Evolutionary conservation across 768 basidiomycete genomes (phyloP), one percentile per base, ranked within the genome.

Genomic region (Tulasnella calospora): DNA sequence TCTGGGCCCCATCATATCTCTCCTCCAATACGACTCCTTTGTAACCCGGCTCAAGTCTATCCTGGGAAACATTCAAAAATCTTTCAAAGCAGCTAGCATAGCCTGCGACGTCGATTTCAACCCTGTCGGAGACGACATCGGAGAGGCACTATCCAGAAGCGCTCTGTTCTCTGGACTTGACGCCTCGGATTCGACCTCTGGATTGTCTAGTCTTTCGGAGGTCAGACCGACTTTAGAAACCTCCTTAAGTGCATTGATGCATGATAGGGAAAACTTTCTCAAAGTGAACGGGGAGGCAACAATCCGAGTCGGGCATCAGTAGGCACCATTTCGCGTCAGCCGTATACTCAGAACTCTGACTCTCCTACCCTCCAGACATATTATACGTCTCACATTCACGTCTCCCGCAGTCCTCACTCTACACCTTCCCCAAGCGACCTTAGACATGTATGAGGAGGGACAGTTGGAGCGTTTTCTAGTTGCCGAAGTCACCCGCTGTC

Each of bases 21-120:
- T 94, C 40, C 84, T 95, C 57, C 94, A 94, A 83, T 95, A 95
- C 82, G 88, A 89, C 81, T 89, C 89, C 35, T 94, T 95, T 83
- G 92, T 91, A 82, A 83, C 86, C 79, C 87, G 90, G 79, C 86
- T 94, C 71, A 87, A 88, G 80, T 77, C 83, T 0, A 92, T 93
- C 84, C 83, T 95, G 44, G 83, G 85, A 55, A 88, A 86, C 86
- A 88, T 51, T 91, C 92, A 80, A 86, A 90, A 78, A 84, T 89
- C 35, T 87, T 93, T 10, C 92, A 91, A 10, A 92, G 93, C 82
- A 89, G 88, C 38, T 91, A 94, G 9, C 84, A 86, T 74, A 86
- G 88, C 71, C 83, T 94, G 79, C 40, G 74, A 79, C 72, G 85
- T 92, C 71, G 85, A 87, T 57, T 82, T 90, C 6, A 82, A 90